phyloP scores from a whole-genome alignment of 148 eudicot genomes.

The Camellia lanceoleosa region DNA sequence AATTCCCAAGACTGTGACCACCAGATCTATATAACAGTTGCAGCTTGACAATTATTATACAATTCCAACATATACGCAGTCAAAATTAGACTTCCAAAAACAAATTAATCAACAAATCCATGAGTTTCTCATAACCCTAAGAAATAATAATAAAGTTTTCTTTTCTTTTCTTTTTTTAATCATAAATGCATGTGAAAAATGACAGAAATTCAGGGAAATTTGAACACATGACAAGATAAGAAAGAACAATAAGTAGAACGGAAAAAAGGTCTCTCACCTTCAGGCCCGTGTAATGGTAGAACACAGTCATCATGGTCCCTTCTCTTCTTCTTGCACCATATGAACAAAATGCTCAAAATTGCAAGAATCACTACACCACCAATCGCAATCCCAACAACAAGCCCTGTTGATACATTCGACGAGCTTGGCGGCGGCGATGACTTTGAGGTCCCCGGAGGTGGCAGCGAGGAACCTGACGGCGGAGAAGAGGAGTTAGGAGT shows the following conservation, averaged over 20 bases:
- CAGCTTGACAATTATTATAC: neutral
- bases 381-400: constrained; percentile 66
- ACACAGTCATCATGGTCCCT: constrained; percentile 42
- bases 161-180: too few relatives aligned
- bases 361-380: constrained; percentile 54
- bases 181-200: neutral
- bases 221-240: neutral
- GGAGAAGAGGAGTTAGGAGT: constrained; percentile 4
- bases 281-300: constrained; percentile 38
- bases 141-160: neutral
- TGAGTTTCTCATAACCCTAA: too few relatives aligned
- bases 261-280: constrained; percentile 33
- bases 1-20: constrained; percentile 2
- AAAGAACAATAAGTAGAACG: neutral
- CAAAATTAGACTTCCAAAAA: too few relatives aligned
- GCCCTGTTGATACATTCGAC: constrained; percentile 51
- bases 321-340: constrained; percentile 61
- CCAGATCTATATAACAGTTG: constrained; percentile 7
- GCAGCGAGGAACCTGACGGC: constrained; percentile 26
- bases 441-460: neutral
- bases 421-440: constrained; percentile 21
- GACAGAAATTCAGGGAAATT: neutral
- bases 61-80: too few relatives aligned
- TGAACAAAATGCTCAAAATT: constrained; percentile 45
- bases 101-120: too few relatives aligned